A percentile compares a stretch with the other conserved stretches of the same genome.
These are phyloP conservation scores for Prillingera fragicola DNA, from an alignment of 1,284 basidiomycete genomes.

Conservation along the genomic window DNA sequence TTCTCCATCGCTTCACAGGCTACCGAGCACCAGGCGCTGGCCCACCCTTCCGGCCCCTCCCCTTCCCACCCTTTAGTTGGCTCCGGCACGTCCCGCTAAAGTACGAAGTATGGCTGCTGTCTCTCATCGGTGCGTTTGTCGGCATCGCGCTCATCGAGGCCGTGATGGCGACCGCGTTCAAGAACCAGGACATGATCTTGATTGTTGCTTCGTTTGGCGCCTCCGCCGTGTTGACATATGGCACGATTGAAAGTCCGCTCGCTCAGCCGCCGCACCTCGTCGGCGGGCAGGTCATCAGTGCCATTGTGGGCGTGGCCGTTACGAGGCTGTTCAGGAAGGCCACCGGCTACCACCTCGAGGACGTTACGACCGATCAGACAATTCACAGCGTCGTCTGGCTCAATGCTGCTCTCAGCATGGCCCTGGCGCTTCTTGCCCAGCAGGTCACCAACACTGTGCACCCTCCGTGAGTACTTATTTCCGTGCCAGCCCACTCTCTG, in stretches of 20 bases:
- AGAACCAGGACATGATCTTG: constrained; percentile 17
- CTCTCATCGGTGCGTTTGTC: constrained; percentile 56
- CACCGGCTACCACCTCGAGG: constrained; percentile 47
- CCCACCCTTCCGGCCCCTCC: constrained; percentile 27
- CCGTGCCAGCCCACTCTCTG: too few species aligned
- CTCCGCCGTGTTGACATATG: constrained; percentile 58
- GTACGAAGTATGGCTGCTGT: constrained; percentile 52
- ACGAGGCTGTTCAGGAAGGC: constrained; percentile 56
- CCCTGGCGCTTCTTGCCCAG: constrained; percentile 54
- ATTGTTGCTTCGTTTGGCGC: constrained; percentile 58
- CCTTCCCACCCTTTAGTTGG: constrained; percentile 32
- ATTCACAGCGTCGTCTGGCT: constrained; percentile 53
- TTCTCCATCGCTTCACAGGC: constrained; percentile 27
- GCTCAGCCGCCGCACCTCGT: constrained; percentile 60
- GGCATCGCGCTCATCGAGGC: constrained; percentile 57
- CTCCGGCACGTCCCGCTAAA: constrained; percentile 44
- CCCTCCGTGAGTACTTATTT: constrained; percentile 50
- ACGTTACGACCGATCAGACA: constrained; percentile 8
- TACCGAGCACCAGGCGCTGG: constrained; percentile 17
- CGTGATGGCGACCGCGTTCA: constrained; percentile 50
- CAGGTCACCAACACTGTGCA: constrained; percentile 58
- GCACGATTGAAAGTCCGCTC: constrained; percentile 57
- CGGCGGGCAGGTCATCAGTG: constrained; percentile 57
- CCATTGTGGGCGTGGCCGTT: constrained; percentile 55
- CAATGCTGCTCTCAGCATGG: constrained; percentile 56